phyloP scores from a whole-genome alignment of 805 yeast species.

The Monosporozyma aquatica region DNA sequence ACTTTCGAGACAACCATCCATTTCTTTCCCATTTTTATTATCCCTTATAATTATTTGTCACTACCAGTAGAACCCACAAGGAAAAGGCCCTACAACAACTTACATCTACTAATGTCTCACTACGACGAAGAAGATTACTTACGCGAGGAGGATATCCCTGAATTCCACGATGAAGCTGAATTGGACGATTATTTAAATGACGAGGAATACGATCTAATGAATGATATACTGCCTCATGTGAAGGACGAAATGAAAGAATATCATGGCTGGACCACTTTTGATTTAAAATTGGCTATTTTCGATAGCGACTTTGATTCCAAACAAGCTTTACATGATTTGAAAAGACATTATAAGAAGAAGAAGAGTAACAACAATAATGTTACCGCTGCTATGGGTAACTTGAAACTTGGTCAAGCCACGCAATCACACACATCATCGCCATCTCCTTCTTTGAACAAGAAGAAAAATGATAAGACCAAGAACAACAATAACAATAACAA shows the following conservation, averaged over 20 bases:
- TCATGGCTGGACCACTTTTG: constrained; percentile 35
- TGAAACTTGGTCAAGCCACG: neutral
- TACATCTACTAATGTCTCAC: constrained; percentile 2
- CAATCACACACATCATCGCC: neutral
- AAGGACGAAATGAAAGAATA: constrained; percentile 34
- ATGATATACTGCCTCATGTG: constrained; percentile 38
- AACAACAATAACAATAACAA: neutral
- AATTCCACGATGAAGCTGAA: constrained; percentile 33
- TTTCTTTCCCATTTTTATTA: too few relatives aligned
- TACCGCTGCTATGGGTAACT: constrained; percentile 1
- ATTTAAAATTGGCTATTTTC: constrained; percentile 45
- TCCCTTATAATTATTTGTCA: too few relatives aligned
- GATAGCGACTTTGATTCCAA: constrained; percentile 41
- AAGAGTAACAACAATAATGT: constrained; percentile 21
- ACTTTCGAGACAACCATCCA: too few relatives aligned
- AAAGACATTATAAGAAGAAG: constrained; percentile 22
- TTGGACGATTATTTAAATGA: constrained; percentile 31
- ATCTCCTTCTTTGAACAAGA: too few relatives aligned
- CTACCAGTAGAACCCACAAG: too few relatives aligned
- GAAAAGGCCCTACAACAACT: too few relatives aligned
- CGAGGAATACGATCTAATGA: constrained; percentile 34
- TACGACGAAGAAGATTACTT: constrained; percentile 20
- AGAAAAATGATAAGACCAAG: too few relatives aligned
- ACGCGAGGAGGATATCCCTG: constrained; percentile 28
- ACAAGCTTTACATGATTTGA: constrained; percentile 36